Evolutionary conservation across 2,329 filamentous ascomycete genomes (phyloP).

Genomic region (Paraphoma sp.): DNA sequence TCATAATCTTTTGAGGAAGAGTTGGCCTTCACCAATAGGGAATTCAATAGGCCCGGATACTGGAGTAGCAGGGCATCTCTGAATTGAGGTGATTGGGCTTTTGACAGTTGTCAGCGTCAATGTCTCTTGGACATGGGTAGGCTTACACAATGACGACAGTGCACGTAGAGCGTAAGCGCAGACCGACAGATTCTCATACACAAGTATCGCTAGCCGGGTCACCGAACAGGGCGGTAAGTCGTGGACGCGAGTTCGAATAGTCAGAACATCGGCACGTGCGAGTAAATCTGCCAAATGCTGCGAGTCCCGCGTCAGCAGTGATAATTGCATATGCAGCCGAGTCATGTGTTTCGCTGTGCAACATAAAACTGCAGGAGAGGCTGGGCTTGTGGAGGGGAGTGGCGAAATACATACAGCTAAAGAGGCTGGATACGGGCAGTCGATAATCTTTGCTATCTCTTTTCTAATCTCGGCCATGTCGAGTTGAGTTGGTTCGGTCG

Average conservation of each 20-base stretch:
- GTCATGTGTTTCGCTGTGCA: conserved; percentile 30
- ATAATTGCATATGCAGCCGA: conserved; percentile 20
- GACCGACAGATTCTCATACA: conserved; percentile 59
- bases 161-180: conserved; percentile 60
- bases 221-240: conserved; percentile 58
- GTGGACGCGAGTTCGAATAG: conserved; percentile 54
- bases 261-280: conserved; percentile 35
- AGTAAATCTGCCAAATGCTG: conserved; percentile 48
- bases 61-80: conserved; percentile 36
- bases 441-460: conserved; percentile 57
- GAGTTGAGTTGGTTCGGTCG: conserved; percentile 8
- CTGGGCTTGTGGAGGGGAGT: conserved; percentile 5
- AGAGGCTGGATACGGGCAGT: conserved; percentile 58
- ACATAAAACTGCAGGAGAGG: conserved; percentile 10
- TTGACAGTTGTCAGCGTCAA: conserved; percentile 19
- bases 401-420: conserved; percentile 51
- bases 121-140: background rate
- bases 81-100: conserved; percentile 41
- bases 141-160: conserved; percentile 57
- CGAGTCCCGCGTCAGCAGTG: conserved; percentile 30
- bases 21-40: conserved; percentile 41
- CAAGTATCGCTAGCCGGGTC: conserved; percentile 46
- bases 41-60: conserved; percentile 40
- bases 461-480: conserved; percentile 51
- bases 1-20: conserved; percentile 37